Evolutionary conservation across 257 asterid species (phyloP).

Genomic region (Buddleja alternifolia): DNA sequence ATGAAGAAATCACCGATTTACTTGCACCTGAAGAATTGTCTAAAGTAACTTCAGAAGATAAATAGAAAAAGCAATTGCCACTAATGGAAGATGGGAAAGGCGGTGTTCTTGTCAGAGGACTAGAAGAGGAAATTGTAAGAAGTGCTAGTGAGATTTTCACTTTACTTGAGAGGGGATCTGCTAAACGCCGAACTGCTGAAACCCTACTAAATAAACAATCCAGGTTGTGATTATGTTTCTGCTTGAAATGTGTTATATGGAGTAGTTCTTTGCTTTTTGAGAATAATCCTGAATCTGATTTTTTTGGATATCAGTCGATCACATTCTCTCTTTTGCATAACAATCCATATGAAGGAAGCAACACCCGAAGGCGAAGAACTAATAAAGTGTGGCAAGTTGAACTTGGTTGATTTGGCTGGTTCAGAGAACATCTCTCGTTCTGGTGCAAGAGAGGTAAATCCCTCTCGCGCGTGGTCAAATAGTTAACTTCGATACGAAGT

Average conservation of each 20-base stretch:
- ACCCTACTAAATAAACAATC: constrained; percentile 81
- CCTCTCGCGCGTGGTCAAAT: neutral
- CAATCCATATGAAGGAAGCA: constrained; percentile 86
- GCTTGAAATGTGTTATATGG: neutral
- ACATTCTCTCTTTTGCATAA: constrained; percentile 82
- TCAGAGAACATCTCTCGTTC: constrained; percentile 85
- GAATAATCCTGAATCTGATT: neutral
- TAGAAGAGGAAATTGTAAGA: constrained; percentile 85
- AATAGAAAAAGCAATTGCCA: constrained; percentile 72
- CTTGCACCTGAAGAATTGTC: constrained; percentile 76
- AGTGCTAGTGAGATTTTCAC: constrained; percentile 76
- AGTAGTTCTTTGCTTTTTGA: neutral
- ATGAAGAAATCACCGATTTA: constrained; percentile 86
- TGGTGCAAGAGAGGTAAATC: constrained; percentile 83
- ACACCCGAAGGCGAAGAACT: constrained; percentile 90
- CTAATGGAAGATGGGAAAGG: constrained; percentile 94
- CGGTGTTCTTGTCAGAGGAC: constrained; percentile 83
- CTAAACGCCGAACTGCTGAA: constrained; percentile 85
- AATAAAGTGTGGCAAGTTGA: constrained; percentile 82
- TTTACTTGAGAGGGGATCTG: constrained; percentile 76
- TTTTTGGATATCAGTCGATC: constrained; percentile 69
- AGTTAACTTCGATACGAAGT: neutral
- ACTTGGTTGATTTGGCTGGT: constrained; percentile 85
- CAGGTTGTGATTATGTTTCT: constrained; percentile 43
- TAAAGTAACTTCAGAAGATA: constrained; percentile 58